Evolutionary conservation across 2,329 filamentous ascomycete species (phyloP).

Genomic region (Fusarium sp.): DNA sequence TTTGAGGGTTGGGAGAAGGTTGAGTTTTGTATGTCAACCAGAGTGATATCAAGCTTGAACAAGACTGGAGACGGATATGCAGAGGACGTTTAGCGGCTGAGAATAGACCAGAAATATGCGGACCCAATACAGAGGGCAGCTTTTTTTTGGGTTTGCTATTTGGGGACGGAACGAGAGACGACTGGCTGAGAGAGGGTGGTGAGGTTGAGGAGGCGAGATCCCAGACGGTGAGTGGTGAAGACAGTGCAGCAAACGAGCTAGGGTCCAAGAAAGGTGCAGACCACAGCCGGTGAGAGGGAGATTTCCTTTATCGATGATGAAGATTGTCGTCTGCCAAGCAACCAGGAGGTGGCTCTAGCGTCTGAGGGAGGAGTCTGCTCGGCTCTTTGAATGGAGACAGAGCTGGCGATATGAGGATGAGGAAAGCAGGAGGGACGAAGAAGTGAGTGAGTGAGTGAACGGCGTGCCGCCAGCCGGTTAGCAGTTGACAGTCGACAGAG

Average conservation of each 20-base stretch:
- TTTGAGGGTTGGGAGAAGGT: slow-evolving; percentile 22
- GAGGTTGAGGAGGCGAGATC: slow-evolving; percentile 36
- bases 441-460: slow-evolving; percentile 9
- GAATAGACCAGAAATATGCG: slow-evolving; percentile 38
- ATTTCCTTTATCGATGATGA: slow-evolving; percentile 46
- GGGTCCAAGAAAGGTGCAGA: slow-evolving; percentile 33
- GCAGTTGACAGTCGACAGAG: slow-evolving; percentile 29
- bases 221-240: slow-evolving; percentile 34
- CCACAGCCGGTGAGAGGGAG: slow-evolving; percentile 35
- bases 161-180: slow-evolving; percentile 34
- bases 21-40: slow-evolving; percentile 43
- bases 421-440: slow-evolving; percentile 21
- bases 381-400: slow-evolving; percentile 16
- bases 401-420: slow-evolving; percentile 30
- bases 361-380: slow-evolving; percentile 26
- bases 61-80: slow-evolving; percentile 35
- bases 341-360: slow-evolving; percentile 39
- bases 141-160: slow-evolving; percentile 38
- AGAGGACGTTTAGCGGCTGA: slow-evolving; percentile 40
- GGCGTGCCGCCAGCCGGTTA: slow-evolving; percentile 14
- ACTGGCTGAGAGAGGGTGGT: slow-evolving; percentile 38
- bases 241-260: slow-evolving; percentile 33
- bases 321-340: slow-evolving; percentile 41
- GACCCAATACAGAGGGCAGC: slow-evolving; percentile 27
- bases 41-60: slow-evolving; percentile 34